These are phyloP conservation scores for Myxozyma lipomycoides DNA, from an alignment of 805 yeast genomes.

Conservation along the genomic window DNA sequence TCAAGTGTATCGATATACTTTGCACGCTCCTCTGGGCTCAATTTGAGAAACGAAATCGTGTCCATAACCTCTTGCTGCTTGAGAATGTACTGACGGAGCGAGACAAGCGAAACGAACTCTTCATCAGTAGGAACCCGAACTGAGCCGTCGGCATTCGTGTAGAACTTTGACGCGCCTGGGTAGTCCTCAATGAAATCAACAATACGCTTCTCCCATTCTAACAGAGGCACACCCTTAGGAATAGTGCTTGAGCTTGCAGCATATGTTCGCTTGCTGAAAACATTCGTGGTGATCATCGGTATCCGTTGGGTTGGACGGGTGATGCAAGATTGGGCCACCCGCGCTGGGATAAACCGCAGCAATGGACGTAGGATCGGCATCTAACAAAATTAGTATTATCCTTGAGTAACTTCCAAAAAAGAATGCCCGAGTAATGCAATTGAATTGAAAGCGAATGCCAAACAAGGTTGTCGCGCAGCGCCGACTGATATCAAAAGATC, in stretches of 20 bases:
- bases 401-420: no score
- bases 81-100: conserved; percentile 41
- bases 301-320: not conserved
- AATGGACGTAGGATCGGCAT: not conserved
- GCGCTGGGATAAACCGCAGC: not conserved
- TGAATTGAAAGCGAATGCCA: no score
- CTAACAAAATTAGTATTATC: no score
- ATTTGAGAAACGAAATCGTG: conserved; percentile 43
- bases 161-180: conserved; percentile 62
- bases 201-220: conserved; percentile 22
- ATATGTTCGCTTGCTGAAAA: not conserved
- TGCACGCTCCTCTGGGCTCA: conserved; percentile 52
- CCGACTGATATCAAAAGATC: no score
- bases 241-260: conserved; percentile 15
- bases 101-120: conserved; percentile 70
- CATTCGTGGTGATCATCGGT: not conserved
- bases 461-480: no score
- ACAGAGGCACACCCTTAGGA: conserved; percentile 27
- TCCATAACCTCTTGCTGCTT: conserved; percentile 38
- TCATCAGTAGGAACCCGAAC: conserved; percentile 63
- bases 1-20: conserved; percentile 52
- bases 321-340: not conserved
- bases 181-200: conserved; percentile 47
- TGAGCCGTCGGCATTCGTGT: conserved; percentile 71
- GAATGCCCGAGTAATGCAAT: no score